These are phyloP conservation scores for Aegilops speltoides DNA, from an alignment of 176 grass and related monocot species.

Conservation along the genomic window DNA sequence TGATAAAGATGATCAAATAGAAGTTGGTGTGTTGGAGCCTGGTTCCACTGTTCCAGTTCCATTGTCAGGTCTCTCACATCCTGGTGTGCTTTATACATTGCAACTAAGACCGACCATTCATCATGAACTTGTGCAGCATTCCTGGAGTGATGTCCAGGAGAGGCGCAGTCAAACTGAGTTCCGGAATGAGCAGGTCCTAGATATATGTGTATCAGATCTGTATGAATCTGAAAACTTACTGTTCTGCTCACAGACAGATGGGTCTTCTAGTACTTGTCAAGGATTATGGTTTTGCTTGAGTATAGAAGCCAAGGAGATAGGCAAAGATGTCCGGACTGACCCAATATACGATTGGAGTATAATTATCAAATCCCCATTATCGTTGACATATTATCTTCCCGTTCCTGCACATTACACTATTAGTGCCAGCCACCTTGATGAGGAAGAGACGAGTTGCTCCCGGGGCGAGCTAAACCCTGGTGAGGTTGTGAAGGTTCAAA, in stretches of 20 bases:
- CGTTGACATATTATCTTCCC: slow-evolving; percentile 82
- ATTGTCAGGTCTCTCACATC: slow-evolving; percentile 62
- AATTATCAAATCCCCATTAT: slow-evolving; percentile 71
- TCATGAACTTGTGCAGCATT: slow-evolving; percentile 50
- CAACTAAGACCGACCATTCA: slow-evolving; percentile 59
- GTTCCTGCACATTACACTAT: slow-evolving; percentile 74
- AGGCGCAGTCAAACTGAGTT: slow-evolving; percentile 60
- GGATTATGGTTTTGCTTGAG: slow-evolving; percentile 89
- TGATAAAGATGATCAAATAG: slow-evolving; percentile 58
- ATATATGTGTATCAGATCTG: slow-evolving; percentile 85
- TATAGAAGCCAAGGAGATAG: slow-evolving; percentile 87
- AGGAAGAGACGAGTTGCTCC: slow-evolving; percentile 58
- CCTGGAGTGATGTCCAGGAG: slow-evolving; percentile 80
- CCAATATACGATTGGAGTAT: slow-evolving; percentile 92
- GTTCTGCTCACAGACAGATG: slow-evolving; percentile 71
- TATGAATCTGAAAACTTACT: slow-evolving; percentile 83
- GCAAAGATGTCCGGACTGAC: slow-evolving; percentile 81
- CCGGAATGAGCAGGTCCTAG: slow-evolving; percentile 42
- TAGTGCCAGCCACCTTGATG: slow-evolving; percentile 37
- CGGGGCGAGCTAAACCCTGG: slow-evolving; percentile 72
- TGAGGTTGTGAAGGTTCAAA: slow-evolving; percentile 66
- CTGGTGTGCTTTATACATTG: slow-evolving; percentile 53
- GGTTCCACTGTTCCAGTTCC: slow-evolving; percentile 71
- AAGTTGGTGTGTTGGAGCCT: slow-evolving; percentile 67
- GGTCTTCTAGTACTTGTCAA: slow-evolving; percentile 50